These are phyloP conservation scores for Bocquillonia castaneifolia DNA, from an alignment of 441 rosid species.

Conservation along the genomic window DNA sequence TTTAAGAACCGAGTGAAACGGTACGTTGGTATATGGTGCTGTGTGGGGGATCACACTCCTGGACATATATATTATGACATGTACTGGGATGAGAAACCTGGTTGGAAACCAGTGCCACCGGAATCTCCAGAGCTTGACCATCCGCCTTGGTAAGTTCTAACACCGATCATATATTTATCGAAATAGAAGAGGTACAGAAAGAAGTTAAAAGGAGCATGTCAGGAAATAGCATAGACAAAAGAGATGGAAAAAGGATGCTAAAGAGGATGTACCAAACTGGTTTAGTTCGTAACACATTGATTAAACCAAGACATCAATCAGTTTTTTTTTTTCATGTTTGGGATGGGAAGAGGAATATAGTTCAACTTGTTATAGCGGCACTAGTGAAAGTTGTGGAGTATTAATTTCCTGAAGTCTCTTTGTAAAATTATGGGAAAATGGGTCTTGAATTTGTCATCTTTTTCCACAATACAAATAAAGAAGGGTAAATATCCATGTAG, in stretches of 20 bases:
- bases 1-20: constrained; percentile 72
- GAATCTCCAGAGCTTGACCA: constrained; percentile 70
- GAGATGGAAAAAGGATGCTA: not conserved
- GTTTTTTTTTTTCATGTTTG: too few relatives aligned
- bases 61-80: constrained; percentile 93
- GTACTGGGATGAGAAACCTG: constrained; percentile 97
- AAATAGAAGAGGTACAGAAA: not conserved
- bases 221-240: not conserved
- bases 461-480: too few relatives aligned
- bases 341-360: constrained; percentile 4
- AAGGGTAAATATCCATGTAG: too few relatives aligned
- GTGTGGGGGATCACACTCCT: constrained; percentile 63
- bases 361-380: too few relatives aligned
- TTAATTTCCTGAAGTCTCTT: too few relatives aligned
- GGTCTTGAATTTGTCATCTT: too few relatives aligned
- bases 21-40: constrained; percentile 97
- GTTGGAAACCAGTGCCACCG: constrained; percentile 87
- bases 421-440: too few relatives aligned
- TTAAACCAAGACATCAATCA: too few relatives aligned
- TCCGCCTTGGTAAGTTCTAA: constrained; percentile 56
- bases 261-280: not conserved
- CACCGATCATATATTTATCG: not conserved
- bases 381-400: too few relatives aligned
- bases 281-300: not conserved
- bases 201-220: not conserved